Evolutionary conservation across 345 rosid genomes (phyloP).

Genomic region (Nephelium lappaceum): DNA sequence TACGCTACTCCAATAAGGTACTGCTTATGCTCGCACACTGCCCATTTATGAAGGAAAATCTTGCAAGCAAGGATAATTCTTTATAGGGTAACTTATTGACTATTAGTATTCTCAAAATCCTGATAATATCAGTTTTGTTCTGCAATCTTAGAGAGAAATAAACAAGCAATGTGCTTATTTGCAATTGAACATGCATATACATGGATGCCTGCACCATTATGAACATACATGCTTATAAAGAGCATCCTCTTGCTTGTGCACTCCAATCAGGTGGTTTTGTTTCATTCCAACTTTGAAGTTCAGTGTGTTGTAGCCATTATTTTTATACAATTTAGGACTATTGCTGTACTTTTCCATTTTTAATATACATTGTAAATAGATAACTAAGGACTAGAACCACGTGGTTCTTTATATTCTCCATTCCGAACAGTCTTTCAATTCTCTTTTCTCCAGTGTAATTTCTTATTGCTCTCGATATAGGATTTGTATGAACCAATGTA

Average conservation of each 20-base stretch:
- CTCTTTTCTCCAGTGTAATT: too few species aligned
- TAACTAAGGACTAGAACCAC: not conserved
- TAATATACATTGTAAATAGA: not conserved
- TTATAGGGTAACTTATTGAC: not conserved
- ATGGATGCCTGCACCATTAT: not conserved
- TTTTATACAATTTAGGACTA: not conserved
- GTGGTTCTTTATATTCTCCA: not conserved
- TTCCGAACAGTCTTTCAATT: not conserved
- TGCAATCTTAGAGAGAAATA: constrained; percentile 1
- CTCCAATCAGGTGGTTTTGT: not conserved
- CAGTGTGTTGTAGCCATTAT: not conserved
- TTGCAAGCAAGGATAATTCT: not conserved
- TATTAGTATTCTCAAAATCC: constrained; percentile 5
- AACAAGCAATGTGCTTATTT: not conserved
- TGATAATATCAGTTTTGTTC: not conserved
- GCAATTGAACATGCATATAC: not conserved
- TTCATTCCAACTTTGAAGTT: constrained; percentile 2
- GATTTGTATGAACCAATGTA: not conserved
- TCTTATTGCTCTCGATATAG: not conserved
- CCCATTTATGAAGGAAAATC: not conserved
- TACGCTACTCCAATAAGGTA: not conserved
- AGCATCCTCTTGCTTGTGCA: not conserved
- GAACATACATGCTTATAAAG: not conserved
- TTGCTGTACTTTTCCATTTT: not conserved
- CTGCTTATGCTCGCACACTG: not conserved